phyloP scores from a whole-genome alignment of 257 asterid genomes.

The Gentiana dahurica region DNA sequence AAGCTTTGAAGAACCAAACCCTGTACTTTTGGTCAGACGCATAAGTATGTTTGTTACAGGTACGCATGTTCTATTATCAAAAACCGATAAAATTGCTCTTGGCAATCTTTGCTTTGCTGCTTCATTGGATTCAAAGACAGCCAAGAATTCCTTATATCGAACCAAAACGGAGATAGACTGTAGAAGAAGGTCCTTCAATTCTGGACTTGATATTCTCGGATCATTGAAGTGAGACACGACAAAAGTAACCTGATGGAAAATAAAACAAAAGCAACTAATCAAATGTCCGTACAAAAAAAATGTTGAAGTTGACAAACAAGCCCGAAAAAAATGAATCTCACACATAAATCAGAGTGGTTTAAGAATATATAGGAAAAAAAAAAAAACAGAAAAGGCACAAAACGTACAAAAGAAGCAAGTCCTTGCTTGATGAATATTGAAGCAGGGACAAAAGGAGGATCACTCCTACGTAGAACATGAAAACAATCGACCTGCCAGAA shows the following conservation, averaged over 20 bases:
- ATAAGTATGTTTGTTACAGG: slow-evolving; percentile 82
- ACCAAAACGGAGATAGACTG: slow-evolving; percentile 86
- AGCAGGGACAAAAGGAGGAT: slow-evolving; percentile 89
- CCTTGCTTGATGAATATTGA: slow-evolving; percentile 82
- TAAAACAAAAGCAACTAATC: background rate
- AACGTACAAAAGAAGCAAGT: slow-evolving; percentile 72
- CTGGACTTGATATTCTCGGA: slow-evolving; percentile 89
- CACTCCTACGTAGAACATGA: slow-evolving; percentile 90
- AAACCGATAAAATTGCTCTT: slow-evolving; percentile 69
- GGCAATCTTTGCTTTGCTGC: slow-evolving; percentile 70
- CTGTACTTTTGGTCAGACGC: slow-evolving; percentile 75
- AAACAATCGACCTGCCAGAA: slow-evolving; percentile 81
- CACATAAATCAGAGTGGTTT: too few species aligned
- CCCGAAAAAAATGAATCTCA: too few species aligned
- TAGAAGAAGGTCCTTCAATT: slow-evolving; percentile 85
- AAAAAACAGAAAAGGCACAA: slow-evolving; percentile 9
- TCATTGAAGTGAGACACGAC: slow-evolving; percentile 80
- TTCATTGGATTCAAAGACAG: slow-evolving; percentile 81
- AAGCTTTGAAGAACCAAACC: slow-evolving; percentile 62
- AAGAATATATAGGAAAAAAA: background rate
- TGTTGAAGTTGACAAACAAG: background rate
- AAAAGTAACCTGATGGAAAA: slow-evolving; percentile 61
- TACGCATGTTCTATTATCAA: slow-evolving; percentile 91
- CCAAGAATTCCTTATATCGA: slow-evolving; percentile 73
- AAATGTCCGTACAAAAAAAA: background rate